Evolutionary conservation across 2,329 filamentous ascomycete genomes (phyloP).

Genomic region (Penicillium sp.): DNA sequence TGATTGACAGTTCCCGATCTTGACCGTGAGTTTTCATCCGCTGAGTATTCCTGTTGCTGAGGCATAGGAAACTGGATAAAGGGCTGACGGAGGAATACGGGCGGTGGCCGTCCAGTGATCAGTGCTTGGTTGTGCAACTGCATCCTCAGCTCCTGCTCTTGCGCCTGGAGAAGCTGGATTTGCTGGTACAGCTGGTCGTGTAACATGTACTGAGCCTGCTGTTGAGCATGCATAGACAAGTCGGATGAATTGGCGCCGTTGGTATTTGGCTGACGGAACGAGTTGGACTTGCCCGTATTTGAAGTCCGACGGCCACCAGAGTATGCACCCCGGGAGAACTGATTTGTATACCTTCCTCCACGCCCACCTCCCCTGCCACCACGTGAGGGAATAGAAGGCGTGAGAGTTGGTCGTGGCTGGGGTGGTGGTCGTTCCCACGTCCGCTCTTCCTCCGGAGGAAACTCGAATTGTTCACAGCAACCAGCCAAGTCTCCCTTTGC

Average conservation of each 20-base stretch:
- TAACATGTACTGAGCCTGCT: constrained; percentile 46
- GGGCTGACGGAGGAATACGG: constrained; percentile 40
- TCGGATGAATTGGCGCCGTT: constrained; percentile 36
- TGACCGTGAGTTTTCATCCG: constrained; percentile 36
- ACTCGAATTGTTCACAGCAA: constrained; percentile 83
- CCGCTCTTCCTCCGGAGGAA: constrained; percentile 71
- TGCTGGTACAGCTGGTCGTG: constrained; percentile 49
- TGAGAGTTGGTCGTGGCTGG: constrained; percentile 54
- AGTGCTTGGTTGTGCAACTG: constrained; percentile 46
- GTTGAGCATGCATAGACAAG: constrained; percentile 39
- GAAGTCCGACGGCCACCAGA: constrained; percentile 52
- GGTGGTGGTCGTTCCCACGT: constrained; percentile 54
- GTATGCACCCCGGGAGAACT: constrained; percentile 46
- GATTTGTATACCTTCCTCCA: constrained; percentile 48
- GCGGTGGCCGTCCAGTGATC: constrained; percentile 37
- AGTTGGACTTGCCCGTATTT: constrained; percentile 47
- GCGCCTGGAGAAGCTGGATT: constrained; percentile 48
- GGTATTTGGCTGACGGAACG: constrained; percentile 35
- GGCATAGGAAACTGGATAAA: constrained; percentile 41
- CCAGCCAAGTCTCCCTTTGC: constrained; percentile 72
- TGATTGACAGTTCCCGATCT: constrained; percentile 39
- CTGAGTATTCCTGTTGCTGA: constrained; percentile 32
- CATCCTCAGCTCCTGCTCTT: constrained; percentile 48
- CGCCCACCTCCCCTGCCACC: constrained; percentile 48
- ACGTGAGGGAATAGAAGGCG: constrained; percentile 42